phyloP scores from a whole-genome alignment of 2,329 filamentous ascomycete species.

The Venturia effusa region DNA sequence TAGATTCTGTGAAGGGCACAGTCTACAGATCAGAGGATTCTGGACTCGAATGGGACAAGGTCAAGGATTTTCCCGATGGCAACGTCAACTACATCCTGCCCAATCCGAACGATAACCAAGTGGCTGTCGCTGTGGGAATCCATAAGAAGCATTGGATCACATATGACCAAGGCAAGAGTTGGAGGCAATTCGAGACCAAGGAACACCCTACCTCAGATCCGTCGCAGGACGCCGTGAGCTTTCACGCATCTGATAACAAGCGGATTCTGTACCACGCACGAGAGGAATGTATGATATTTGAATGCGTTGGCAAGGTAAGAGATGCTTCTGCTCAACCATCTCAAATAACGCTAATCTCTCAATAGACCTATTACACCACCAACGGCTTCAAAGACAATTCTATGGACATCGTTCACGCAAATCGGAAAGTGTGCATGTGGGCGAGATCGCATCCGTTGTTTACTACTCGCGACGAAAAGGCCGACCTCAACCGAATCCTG shows the following conservation, averaged over 20 bases:
- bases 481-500: constrained; percentile 61
- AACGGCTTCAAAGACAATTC: constrained; percentile 68
- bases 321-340: constrained; percentile 36
- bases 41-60: constrained; percentile 61
- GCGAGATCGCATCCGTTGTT: constrained; percentile 69
- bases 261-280: constrained; percentile 68
- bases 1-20: constrained; percentile 51
- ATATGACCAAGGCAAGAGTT: constrained; percentile 68
- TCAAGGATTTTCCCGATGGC: constrained; percentile 54
- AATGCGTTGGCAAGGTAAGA: constrained; percentile 47
- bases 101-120: constrained; percentile 67
- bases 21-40: constrained; percentile 73
- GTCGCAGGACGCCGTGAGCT: constrained; percentile 51
- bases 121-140: constrained; percentile 69
- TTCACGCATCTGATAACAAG: constrained; percentile 73
- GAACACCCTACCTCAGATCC: constrained; percentile 38
- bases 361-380: constrained; percentile 57
- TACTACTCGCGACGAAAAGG: constrained; percentile 52
- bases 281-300: constrained; percentile 26
- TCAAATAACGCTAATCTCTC: not conserved
- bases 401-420: constrained; percentile 49
- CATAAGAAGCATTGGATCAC: constrained; percentile 70
- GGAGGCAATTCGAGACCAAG: constrained; percentile 61
- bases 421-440: constrained; percentile 75
- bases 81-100: constrained; percentile 53